Evolutionary conservation across 2,329 filamentous ascomycete genomes (phyloP), one percentile per base, ranked within the genome.

Genomic region (Paraphoma sp.): DNA sequence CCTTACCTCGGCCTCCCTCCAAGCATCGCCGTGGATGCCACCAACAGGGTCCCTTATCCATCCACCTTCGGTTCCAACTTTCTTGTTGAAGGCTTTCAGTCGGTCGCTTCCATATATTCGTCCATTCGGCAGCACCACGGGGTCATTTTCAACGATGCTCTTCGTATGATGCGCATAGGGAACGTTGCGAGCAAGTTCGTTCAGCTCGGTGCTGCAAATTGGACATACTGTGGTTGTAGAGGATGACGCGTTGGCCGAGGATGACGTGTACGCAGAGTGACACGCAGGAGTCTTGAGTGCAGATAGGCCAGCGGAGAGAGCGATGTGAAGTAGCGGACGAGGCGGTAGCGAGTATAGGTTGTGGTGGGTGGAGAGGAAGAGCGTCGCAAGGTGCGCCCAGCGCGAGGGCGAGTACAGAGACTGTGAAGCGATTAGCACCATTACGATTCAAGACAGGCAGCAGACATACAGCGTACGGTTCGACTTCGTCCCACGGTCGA

Each of bases 121-220:
- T 1, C 90, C 89, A 74, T 96, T 97, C 23, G 95, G 95, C 53
- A 99, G 79, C 43, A 98, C 85, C 17, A 96, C 85, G 1, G 95
- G 85, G 72, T 98, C 93, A 45, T 87, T 87, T 72, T 97, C 94
- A 30, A 98, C 92, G 59, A 92, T 91, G 73, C 92, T 97, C 82
- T 96, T 96, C 30, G 90, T 93, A 76, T 99, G 95, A 71, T 97
- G 91, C 2, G 95, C 95, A 69, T 98, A 98, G 0, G 95, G 95
- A 44, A 99, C 91, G 67, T 89, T 89, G 49, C 89, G 84, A 1
- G 95, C 94, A 33, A 99, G 85, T 69, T 93, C 91, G 75, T 98
- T 98, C 53, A 99, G 86, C 78, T 99, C 95, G 0, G 90, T 95
- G 46, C 90, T 95, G 81, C 95, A 99, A 71, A 99, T 98, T 3